Evolutionary conservation across 176 grass and related monocot genomes (phyloP), one percentile per base, ranked within the genome.

Genomic region (Lolium perenne): DNA sequence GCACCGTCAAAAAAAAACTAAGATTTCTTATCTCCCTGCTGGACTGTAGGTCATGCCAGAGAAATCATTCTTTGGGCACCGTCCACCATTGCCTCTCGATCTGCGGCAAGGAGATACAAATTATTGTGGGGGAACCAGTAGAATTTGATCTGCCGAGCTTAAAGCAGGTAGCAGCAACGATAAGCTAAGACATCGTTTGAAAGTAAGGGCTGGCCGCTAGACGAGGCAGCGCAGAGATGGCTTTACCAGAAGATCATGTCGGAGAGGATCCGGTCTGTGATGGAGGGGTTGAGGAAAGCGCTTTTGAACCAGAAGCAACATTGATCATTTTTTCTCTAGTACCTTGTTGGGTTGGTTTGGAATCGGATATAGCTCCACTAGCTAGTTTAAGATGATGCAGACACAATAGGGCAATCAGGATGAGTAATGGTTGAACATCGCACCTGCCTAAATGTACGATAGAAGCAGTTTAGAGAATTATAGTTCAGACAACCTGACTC

Each of bases 31-130:
- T 59, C 12, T 86, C 48, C 35, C 38, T 3, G 21, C 1, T 74
- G 12, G 21, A 18, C 38, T 89, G 8, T 82, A 99, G 97, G 85
- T 99, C 29, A 99, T 99, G 94, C 97, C 97, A 21, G 94, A 99
- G 83, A 94, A 92, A 56, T 91, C 60, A 32, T 93, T 94, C 25
- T 96, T 94, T 50, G 92, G 91, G 71, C 86, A 81, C 58, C 84
- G 94, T 11, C 92, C 97, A 14, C 90, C 80, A 10, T 14, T 96
- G 49, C 94, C 92, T 71, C 82, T 96, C n/a, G n/a, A n/a, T n/a
- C 18, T 90, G 84, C 9, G 77, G 75, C 87, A 96, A 96, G 75
- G 77, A 88, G 3, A 82, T 99, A 73, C 53, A 45, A 12, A 93
- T 96, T 10, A 89, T 96, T 21, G 82, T 99, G 38, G 97, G 90